These are phyloP conservation scores for Hericium coralloides DNA, from an alignment of 768 basidiomycete species.

Conservation along the genomic window DNA sequence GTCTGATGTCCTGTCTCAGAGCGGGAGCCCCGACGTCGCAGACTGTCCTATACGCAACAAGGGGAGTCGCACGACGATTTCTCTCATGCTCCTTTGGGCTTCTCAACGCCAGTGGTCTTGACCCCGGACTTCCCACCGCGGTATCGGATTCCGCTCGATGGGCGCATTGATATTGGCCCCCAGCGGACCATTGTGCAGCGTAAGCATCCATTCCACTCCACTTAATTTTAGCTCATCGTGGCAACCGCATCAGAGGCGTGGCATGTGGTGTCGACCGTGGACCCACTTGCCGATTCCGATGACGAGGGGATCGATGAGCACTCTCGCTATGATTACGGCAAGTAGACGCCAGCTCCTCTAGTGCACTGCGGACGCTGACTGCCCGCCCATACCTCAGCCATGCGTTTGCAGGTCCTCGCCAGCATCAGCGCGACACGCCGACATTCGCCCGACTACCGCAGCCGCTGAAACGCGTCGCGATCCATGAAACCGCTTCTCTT, in stretches of 20 bases:
- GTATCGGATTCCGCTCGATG: slow-evolving; percentile 23
- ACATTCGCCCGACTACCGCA: neutral
- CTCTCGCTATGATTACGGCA: slow-evolving; percentile 58
- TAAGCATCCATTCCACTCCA: slow-evolving; percentile 24
- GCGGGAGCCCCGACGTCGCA: slow-evolving; percentile 1
- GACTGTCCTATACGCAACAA: neutral
- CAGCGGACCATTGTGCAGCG: slow-evolving; percentile 50
- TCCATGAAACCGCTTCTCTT: neutral
- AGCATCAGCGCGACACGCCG: slow-evolving; percentile 6
- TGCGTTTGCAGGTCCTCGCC: slow-evolving; percentile 9
- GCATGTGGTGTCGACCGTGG: slow-evolving; percentile 55
- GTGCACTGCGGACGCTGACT: neutral
- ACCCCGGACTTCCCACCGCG: slow-evolving; percentile 29
- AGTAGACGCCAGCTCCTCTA: slow-evolving; percentile 9
- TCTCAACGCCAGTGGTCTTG: neutral
- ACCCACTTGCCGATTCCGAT: slow-evolving; percentile 71
- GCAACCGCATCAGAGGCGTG: slow-evolving; percentile 48
- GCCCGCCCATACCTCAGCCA: slow-evolving; percentile 1
- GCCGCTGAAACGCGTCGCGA: neutral
- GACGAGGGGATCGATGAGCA: slow-evolving; percentile 61
- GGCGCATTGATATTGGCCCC: slow-evolving; percentile 6
- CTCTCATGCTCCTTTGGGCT: neutral
- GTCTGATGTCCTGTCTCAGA: neutral
- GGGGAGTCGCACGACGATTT: neutral
- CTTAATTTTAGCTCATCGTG: no score